Percentiles rank a stretch among this genome's conserved stretches.
phyloP scores from a whole-genome alignment of 352 stramenopile species.

The Globisporangium cylindrosporum region DNA sequence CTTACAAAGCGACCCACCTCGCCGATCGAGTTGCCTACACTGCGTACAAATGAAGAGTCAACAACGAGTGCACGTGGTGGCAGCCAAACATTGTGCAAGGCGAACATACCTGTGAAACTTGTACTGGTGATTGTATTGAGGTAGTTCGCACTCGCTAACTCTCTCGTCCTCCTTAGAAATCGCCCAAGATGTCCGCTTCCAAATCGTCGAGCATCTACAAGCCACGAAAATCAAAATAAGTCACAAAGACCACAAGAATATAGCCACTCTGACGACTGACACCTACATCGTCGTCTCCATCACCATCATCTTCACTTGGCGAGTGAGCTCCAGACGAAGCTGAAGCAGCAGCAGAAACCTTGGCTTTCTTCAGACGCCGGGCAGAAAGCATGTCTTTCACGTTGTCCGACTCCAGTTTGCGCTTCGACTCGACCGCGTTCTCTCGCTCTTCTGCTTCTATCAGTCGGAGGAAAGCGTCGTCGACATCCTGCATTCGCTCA shows the following conservation, averaged over 20 bases:
- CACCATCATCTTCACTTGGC: conserved; percentile 28
- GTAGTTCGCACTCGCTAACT: background rate
- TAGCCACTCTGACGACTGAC: background rate
- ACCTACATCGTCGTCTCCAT: conserved; percentile 35
- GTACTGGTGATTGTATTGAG: background rate
- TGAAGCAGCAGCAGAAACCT: background rate
- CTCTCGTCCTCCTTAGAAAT: conserved; percentile 34
- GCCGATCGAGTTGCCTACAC: background rate
- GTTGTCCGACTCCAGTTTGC: conserved; percentile 43
- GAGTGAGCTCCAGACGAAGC: conserved; percentile 2
- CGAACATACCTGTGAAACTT: background rate
- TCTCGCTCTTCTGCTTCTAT: conserved; percentile 79
- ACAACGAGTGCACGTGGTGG: background rate
- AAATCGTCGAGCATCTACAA: conserved; percentile 60
- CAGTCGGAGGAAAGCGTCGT: conserved; percentile 72
- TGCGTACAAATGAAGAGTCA: background rate
- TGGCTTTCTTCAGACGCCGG: conserved; percentile 37
- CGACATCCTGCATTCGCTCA: conserved; percentile 42
- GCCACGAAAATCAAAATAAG: conserved; percentile 4
- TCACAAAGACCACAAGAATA: conserved; percentile 5
- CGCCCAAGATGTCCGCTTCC: conserved; percentile 70
- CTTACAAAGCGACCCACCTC: background rate
- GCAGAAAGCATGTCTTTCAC: conserved; percentile 58
- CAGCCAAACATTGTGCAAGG: background rate
- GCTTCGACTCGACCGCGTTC: conserved; percentile 52